Evolutionary conservation across 176 grass and related monocot species (phyloP).

Genomic region (Poa pratensis): DNA sequence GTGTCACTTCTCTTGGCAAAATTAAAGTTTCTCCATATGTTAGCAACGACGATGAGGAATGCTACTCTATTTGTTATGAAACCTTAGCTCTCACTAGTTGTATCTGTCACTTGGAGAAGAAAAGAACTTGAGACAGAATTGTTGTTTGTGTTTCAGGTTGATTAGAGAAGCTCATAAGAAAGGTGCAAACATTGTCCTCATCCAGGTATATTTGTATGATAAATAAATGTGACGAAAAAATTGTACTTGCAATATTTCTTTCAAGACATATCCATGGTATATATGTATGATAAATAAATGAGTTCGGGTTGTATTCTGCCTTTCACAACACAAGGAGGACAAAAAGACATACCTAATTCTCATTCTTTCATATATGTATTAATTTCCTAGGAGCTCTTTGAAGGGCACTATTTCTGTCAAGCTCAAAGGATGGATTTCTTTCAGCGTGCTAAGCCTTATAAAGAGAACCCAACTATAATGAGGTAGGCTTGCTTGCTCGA

Average conservation of each 20-base stretch:
- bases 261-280: conserved; percentile 6
- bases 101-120: background rate
- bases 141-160: conserved; percentile 59
- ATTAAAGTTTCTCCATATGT: background rate
- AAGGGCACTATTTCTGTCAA: conserved; percentile 97
- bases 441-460: conserved; percentile 81
- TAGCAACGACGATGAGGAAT: background rate
- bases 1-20: background rate
- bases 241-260: background rate
- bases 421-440: conserved; percentile 93
- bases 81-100: background rate
- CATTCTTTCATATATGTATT: background rate
- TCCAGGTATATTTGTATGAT: conserved; percentile 63
- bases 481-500: conserved; percentile 52
- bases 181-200: conserved; percentile 82
- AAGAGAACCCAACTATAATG: conserved; percentile 84
- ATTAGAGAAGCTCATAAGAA: conserved; percentile 91
- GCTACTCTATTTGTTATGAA: background rate
- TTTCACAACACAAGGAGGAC: background rate
- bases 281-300: background rate
- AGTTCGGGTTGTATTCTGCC: background rate
- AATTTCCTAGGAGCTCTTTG: conserved; percentile 82
- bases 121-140: background rate
- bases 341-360: background rate
- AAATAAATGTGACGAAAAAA: conserved; percentile 2